Evolutionary conservation across 148 eudicot species (phyloP).

Genomic region (Diospyros lotus): DNA sequence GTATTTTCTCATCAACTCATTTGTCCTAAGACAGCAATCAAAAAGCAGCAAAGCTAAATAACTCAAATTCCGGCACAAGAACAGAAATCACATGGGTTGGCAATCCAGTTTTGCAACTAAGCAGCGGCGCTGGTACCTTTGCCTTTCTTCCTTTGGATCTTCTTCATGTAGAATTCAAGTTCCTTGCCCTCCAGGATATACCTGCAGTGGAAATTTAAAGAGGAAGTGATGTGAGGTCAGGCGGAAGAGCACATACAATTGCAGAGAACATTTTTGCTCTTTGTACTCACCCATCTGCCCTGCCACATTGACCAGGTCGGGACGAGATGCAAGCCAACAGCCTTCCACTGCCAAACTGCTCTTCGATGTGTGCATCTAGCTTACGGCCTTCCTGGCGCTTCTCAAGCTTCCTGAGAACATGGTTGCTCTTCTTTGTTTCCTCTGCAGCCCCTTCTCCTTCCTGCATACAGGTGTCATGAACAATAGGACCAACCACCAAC

Average conservation of each 20-base stretch:
- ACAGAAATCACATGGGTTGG: too few relatives aligned
- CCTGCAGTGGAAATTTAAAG: background rate
- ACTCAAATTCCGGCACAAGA: too few relatives aligned
- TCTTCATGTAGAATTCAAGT: constrained; percentile 33
- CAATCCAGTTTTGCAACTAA: constrained; percentile 1
- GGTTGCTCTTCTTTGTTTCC: constrained; percentile 22
- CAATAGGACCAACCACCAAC: too few relatives aligned
- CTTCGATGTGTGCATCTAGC: constrained; percentile 16
- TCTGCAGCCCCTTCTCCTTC: constrained; percentile 21
- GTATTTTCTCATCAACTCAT: too few relatives aligned
- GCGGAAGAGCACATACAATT: background rate
- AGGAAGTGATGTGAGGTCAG: background rate
- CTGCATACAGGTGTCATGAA: constrained; percentile 4
- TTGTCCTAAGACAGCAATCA: too few relatives aligned
- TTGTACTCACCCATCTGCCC: constrained; percentile 19
- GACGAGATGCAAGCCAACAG: constrained; percentile 21
- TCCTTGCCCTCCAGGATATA: constrained; percentile 17
- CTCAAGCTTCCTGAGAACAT: constrained; percentile 16
- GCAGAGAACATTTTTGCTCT: too few relatives aligned
- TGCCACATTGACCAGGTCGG: constrained; percentile 23
- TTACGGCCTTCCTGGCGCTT: constrained; percentile 14
- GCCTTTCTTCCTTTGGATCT: constrained; percentile 37
- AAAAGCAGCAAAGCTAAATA: too few relatives aligned
- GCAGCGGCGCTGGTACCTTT: constrained; percentile 26
- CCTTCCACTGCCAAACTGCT: constrained; percentile 19